These are phyloP conservation scores for Candida jianshihensis DNA, from an alignment of 805 yeast genomes.

Conservation along the genomic window DNA sequence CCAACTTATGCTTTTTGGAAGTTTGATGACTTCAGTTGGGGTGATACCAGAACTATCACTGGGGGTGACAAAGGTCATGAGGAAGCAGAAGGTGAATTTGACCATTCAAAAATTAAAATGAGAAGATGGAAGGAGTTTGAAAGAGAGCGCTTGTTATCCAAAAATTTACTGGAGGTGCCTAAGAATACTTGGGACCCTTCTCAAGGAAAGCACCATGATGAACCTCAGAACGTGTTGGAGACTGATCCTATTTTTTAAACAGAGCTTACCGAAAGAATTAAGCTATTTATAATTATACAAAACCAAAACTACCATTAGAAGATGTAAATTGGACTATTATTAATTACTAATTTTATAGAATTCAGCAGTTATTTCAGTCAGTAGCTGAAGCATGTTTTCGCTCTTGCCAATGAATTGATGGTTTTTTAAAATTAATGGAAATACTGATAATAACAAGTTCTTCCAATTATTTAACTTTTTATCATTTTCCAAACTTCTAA, in stretches of 20 bases:
- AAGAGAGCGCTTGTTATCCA: conserved; percentile 36
- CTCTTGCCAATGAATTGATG: conserved; percentile 14
- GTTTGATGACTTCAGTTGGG: conserved; percentile 95
- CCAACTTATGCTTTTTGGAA: conserved; percentile 91
- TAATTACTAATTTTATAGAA: conserved; percentile 17
- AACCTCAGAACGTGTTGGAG: conserved; percentile 8
- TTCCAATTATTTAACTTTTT: not conserved
- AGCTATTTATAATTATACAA: too few species aligned
- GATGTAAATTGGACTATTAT: conserved; percentile 1
- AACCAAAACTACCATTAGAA: too few species aligned
- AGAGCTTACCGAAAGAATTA: too few species aligned
- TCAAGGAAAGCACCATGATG: conserved; percentile 6
- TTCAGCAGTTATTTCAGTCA: conserved; percentile 19
- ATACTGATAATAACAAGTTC: conserved; percentile 5
- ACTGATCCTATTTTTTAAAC: conserved; percentile 1
- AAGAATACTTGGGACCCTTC: conserved; percentile 23
- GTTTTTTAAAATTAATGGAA: conserved; percentile 20
- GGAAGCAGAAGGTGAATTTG: conserved; percentile 74
- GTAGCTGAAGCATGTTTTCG: conserved; percentile 7
- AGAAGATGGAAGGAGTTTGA: conserved; percentile 94
- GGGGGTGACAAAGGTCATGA: conserved; percentile 68
- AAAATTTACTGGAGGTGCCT: conserved; percentile 16
- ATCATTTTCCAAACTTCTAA: conserved; percentile 7
- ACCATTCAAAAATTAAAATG: conserved; percentile 84
- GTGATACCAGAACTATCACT: conserved; percentile 80